phyloP scores from a whole-genome alignment of 305 asterid genomes.

The Andrographis paniculata region DNA sequence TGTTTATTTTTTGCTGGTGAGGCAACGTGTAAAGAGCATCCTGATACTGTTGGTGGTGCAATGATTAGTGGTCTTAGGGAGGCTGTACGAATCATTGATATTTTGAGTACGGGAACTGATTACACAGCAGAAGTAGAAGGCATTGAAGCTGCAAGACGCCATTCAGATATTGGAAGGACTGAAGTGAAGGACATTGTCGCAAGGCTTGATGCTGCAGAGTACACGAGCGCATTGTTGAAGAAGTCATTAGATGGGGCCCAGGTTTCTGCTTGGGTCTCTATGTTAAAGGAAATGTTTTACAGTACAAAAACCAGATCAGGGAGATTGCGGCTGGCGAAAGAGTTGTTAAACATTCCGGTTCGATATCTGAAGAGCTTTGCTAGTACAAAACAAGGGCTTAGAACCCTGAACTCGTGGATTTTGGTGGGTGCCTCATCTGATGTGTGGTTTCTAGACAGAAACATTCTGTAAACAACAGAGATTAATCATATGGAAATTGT shows the following conservation, averaged over 20 bases:
- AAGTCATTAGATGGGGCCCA: conserved; percentile 57
- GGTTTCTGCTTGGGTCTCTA: conserved; percentile 45
- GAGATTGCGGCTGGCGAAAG: conserved; percentile 84
- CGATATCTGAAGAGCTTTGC: conserved; percentile 81
- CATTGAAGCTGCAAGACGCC: conserved; percentile 79
- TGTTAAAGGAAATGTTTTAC: conserved; percentile 79
- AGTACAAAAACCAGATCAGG: conserved; percentile 77
- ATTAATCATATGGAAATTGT: conserved; percentile 17
- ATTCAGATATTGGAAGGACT: conserved; percentile 58
- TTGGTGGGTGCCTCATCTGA: conserved; percentile 40
- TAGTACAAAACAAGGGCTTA: conserved; percentile 84
- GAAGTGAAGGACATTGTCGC: conserved; percentile 79
- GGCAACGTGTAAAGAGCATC: conserved; percentile 99
- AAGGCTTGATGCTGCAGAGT: conserved; percentile 71
- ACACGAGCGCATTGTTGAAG: conserved; percentile 45
- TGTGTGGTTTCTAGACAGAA: conserved; percentile 12
- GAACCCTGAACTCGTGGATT: conserved; percentile 91
- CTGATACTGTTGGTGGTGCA: conserved; percentile 99
- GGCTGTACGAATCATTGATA: conserved; percentile 86
- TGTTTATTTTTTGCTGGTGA: conserved; percentile 99
- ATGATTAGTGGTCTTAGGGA: conserved; percentile 98
- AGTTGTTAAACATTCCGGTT: conserved; percentile 81
- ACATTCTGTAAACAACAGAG: conserved; percentile 16
- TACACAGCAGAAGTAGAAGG: conserved; percentile 82
- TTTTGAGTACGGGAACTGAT: conserved; percentile 74